Conservation (phyloP, 352 stramenopile genomes). For the Thraustotheca clavata region DNA sequence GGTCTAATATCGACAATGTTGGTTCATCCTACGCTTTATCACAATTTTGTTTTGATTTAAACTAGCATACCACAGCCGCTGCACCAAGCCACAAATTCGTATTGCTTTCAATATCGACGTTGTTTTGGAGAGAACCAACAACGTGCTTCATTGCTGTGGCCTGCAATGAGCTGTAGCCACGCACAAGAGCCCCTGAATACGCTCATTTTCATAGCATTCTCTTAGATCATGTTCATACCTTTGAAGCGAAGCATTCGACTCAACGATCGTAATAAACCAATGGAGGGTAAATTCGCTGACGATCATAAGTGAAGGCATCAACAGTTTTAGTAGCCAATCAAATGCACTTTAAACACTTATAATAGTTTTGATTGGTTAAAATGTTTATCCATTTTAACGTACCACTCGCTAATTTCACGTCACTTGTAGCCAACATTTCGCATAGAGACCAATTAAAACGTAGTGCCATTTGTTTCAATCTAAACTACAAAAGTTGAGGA, state of each 20-base stretch:
- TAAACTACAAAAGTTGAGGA: no score
- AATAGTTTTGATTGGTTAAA: neutral
- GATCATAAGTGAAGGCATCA: conserved; percentile 11
- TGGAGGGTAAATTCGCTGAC: neutral
- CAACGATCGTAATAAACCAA: conserved; percentile 7
- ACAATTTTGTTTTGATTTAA: neutral
- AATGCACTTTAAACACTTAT: neutral
- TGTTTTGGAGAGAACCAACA: conserved; percentile 13
- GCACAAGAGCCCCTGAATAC: conserved; percentile 7
- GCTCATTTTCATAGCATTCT: neutral
- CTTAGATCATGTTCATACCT: neutral
- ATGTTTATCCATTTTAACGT: neutral
- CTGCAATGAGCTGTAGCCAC: conserved; percentile 8
- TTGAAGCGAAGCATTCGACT: neutral
- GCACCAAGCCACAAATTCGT: conserved; percentile 75
- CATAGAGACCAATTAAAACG: no score
- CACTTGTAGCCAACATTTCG: neutral
- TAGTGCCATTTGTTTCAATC: no score
- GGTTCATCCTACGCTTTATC: conserved; percentile 46
- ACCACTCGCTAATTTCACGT: neutral
- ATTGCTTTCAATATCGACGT: conserved; percentile 61
- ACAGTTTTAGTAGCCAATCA: conserved; percentile 3
- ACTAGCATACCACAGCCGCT: conserved; percentile 51
- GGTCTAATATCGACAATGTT: conserved; percentile 75
- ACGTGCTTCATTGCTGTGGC: conserved; percentile 20